Evolutionary conservation across 805 yeast genomes (phyloP), one percentile per base, ranked within the genome.

Genomic region (Kazachstania africana): DNA sequence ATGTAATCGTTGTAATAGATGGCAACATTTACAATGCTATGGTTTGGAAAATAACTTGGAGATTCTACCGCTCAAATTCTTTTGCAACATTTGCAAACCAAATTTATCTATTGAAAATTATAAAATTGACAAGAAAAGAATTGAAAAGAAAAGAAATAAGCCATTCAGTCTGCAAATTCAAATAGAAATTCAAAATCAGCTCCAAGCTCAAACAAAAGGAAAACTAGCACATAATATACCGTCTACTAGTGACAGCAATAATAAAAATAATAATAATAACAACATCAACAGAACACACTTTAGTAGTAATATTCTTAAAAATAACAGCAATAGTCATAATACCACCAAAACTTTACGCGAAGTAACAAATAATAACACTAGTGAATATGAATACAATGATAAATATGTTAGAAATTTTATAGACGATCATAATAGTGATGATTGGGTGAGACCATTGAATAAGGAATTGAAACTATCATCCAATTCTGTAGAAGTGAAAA

Each of bases 21-120:
- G 96, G 96, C 95, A 87, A 52, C 97, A 87, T 59, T 85, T 91
- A 17, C 65, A 72, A n/a, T 87, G 97, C 56, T 82, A 84, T 71
- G 79, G 78, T 6, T 81, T 81, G 35, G 64, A 64, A 27, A 70
- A 76, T 28, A 19, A 19, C 6, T 72, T 70, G 36, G 78, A 72
- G 24, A 75, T 78, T 30, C 93, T 76, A 0, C 95, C 95, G 0
- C 95, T 84, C 34, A 73, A 72, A 32, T 87, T 80, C 50, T 62
- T 71, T 18, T 87, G 97, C 50, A 81, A 80, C 48, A 65, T 65
- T 29, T 87, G 97, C 58, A 78, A 77, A 35, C 70, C 70, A 36
- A 49, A 55, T 25, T 42, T 68, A 47, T 70, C 68, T 44, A 59
- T 53, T 16, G 59, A 59, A 33, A 48, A 42, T 32, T 75, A 72